These are phyloP conservation scores for Cladophialophora yegresii DNA, from an alignment of 2,329 filamentous ascomycete genomes.

Conservation along the genomic window DNA sequence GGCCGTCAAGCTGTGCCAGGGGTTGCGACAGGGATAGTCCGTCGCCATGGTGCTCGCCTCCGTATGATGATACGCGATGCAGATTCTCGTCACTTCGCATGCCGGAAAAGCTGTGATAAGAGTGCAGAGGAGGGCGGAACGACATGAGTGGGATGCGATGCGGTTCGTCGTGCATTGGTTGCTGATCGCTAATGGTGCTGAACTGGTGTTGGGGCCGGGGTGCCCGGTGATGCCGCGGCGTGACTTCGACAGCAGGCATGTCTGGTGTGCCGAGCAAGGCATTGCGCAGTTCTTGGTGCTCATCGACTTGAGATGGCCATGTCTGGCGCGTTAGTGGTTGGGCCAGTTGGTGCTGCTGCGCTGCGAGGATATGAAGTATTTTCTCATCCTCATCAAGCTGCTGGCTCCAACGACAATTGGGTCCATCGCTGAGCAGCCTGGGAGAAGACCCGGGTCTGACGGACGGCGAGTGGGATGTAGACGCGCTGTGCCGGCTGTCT, in stretches of 20 bases:
- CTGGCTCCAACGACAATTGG: neutral
- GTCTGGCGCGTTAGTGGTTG: neutral
- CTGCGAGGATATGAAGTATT: slow-evolving; percentile 1
- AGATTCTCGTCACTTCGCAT: slow-evolving; percentile 1
- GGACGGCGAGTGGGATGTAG: neutral
- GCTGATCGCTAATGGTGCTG: neutral
- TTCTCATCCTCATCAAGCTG: slow-evolving; percentile 13
- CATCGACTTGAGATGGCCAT: slow-evolving; percentile 9
- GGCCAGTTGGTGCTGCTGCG: slow-evolving; percentile 3
- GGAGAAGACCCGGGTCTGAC: slow-evolving; percentile 7
- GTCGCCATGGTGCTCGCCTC: neutral
- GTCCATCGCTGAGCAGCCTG: slow-evolving; percentile 2
- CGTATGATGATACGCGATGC: neutral
- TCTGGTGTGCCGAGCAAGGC: slow-evolving; percentile 20
- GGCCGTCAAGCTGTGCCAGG: neutral
- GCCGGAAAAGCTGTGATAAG: slow-evolving; percentile 22
- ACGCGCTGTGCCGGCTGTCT: neutral
- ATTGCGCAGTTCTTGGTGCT: slow-evolving; percentile 13
- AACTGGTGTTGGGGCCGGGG: slow-evolving; percentile 1
- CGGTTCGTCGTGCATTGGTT: slow-evolving; percentile 4
- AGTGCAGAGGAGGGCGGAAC: slow-evolving; percentile 16
- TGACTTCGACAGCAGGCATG: slow-evolving; percentile 6
- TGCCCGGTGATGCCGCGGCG: neutral
- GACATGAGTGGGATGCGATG: slow-evolving; percentile 15
- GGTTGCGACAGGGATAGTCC: neutral